Percentiles rank a stretch among this genome's conserved stretches.
Evolutionary conservation across 257 asterid species (phyloP).

Genomic region (Solanum gandarillasii): DNA sequence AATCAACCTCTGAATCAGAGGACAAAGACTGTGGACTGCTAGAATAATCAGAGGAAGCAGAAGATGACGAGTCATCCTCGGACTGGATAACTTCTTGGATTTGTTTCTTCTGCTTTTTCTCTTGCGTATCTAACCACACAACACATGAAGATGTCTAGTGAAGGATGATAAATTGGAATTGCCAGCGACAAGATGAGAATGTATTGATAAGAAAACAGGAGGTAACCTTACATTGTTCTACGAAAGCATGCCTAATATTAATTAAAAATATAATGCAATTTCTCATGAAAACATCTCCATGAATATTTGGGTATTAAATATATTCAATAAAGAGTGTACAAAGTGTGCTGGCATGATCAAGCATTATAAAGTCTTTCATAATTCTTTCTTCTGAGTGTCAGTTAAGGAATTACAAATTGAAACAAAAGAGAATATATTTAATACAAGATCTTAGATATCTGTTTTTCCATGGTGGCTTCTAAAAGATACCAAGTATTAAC

Average conservation of each 20-base stretch:
- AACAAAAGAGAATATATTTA: not conserved
- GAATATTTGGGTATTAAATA: not conserved
- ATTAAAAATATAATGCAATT: not conserved
- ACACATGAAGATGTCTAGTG: not conserved
- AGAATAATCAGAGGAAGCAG: conserved; percentile 40
- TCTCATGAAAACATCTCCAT: not conserved
- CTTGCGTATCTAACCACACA: conserved; percentile 24
- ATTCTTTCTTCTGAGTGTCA: not conserved
- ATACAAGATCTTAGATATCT: not conserved
- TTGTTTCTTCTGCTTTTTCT: conserved; percentile 44
- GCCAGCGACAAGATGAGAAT: not conserved
- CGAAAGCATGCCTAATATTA: not conserved
- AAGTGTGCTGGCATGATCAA: not conserved
- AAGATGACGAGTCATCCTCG: conserved; percentile 28
- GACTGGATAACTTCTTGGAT: conserved; percentile 35
- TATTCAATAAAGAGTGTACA: not conserved
- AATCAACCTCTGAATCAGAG: conserved; percentile 18
- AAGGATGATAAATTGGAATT: not conserved
- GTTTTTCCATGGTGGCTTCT: not conserved
- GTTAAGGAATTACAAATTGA: not conserved
- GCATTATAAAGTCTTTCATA: not conserved
- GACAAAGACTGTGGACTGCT: conserved; percentile 39
- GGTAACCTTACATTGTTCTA: not conserved
- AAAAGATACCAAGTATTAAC: not conserved
- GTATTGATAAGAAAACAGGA: not conserved